These are phyloP conservation scores for Pichia kudriavzevii DNA, from an alignment of 1,139 yeast species.

Conservation along the genomic window DNA sequence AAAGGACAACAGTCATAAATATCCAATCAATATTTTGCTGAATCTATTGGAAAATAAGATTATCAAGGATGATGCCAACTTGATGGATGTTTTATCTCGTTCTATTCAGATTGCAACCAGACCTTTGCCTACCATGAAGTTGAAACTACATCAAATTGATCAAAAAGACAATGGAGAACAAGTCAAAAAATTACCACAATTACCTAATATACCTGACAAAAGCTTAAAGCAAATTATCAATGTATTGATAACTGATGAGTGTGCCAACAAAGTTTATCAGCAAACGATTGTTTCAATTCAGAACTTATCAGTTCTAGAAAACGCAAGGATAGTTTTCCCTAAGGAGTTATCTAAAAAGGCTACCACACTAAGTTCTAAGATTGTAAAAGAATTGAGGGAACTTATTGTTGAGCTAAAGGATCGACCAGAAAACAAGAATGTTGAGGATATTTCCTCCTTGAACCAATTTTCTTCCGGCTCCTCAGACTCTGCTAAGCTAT, in stretches of 20 bases:
- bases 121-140: constrained; percentile 51
- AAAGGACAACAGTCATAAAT: constrained; percentile 43
- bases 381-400: constrained; percentile 49
- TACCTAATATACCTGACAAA: constrained; percentile 61
- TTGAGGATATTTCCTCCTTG: constrained; percentile 34
- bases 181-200: constrained; percentile 25
- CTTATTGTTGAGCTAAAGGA: constrained; percentile 40
- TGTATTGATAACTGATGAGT: constrained; percentile 75
- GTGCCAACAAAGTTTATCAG: constrained; percentile 80
- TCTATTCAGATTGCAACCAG: constrained; percentile 71
- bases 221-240: constrained; percentile 59
- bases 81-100: constrained; percentile 71
- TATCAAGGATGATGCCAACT: constrained; percentile 62
- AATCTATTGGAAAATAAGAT: constrained; percentile 53
- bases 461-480: constrained; percentile 71
- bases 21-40: constrained; percentile 67
- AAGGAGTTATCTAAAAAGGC: constrained; percentile 65
- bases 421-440: constrained; percentile 3
- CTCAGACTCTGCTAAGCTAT: constrained; percentile 80
- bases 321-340: constrained; percentile 61
- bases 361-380: constrained; percentile 46
- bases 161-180: constrained; percentile 11
- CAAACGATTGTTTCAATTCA: constrained; percentile 81
- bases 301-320: constrained; percentile 55
- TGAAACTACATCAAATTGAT: constrained; percentile 22